A percentile compares a stretch with the other conserved stretches of the same genome.
Conservation (phyloP, 2,329 filamentous ascomycete species). For the Alternaria gaisen region DNA sequence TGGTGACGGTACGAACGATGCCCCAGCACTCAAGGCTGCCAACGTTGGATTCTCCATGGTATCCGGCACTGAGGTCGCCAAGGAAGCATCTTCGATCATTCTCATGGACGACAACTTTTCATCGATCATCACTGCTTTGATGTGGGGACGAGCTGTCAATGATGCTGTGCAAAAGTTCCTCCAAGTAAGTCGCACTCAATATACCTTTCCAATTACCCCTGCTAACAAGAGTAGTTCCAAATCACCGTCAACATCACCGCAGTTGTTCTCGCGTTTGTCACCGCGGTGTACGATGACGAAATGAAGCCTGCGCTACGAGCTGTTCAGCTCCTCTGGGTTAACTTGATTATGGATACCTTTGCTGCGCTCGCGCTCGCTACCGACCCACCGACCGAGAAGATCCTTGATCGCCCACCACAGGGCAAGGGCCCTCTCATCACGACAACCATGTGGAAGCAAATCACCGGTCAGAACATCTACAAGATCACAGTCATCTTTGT, state of each 20-base stretch:
- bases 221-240: slow-evolving; percentile 66
- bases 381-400: slow-evolving; percentile 93
- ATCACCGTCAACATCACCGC: slow-evolving; percentile 99
- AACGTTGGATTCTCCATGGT: slow-evolving; percentile 98
- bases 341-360: slow-evolving; percentile 94
- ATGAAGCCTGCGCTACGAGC: slow-evolving; percentile 96
- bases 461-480: slow-evolving; percentile 68
- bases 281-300: slow-evolving; percentile 79
- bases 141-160: slow-evolving; percentile 95
- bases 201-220: too few species aligned
- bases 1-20: slow-evolving; percentile 96
- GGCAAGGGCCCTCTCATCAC: slow-evolving; percentile 84
- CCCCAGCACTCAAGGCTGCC: slow-evolving; percentile 94
- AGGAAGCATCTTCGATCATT: slow-evolving; percentile 95
- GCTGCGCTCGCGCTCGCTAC: slow-evolving; percentile 95
- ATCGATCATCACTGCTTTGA: slow-evolving; percentile 91
- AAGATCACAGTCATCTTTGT: slow-evolving; percentile 67
- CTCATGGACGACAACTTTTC: slow-evolving; percentile 98
- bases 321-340: slow-evolving; percentile 97
- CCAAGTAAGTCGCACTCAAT: slow-evolving; percentile 55
- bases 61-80: slow-evolving; percentile 93
- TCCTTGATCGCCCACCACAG: slow-evolving; percentile 88
- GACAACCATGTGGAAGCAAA: slow-evolving; percentile 70
- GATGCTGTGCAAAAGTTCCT: slow-evolving; percentile 99
- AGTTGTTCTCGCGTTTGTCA: slow-evolving; percentile 96